Evolutionary conservation across 192 early-diverging fungal species (phyloP).

Genomic region (Gamsiella multidivaricata): DNA sequence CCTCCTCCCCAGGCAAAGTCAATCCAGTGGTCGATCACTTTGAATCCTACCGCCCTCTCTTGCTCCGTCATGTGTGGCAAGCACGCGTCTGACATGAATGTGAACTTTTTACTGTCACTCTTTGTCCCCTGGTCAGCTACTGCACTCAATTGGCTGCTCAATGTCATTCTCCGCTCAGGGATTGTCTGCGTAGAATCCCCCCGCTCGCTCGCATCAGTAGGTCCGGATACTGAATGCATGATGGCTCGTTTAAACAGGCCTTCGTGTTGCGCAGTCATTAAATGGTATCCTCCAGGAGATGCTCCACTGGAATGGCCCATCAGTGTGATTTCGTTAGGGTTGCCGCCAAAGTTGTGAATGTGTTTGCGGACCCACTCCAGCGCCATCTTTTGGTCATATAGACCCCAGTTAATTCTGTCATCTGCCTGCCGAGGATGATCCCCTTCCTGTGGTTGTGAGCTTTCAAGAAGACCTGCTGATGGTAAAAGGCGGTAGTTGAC

Average conservation of each 20-base stretch:
- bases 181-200: neutral
- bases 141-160: neutral
- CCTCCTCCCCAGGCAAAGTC: slow-evolving; percentile 41
- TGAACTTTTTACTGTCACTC: neutral
- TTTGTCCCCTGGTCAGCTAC: neutral
- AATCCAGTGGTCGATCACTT: slow-evolving; percentile 32
- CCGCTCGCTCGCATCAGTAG: neutral
- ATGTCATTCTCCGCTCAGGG: neutral
- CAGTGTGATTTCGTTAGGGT: slow-evolving; percentile 41
- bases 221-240: slow-evolving; percentile 31
- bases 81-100: slow-evolving; percentile 48
- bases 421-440: too few species aligned
- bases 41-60: slow-evolving; percentile 24
- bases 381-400: slow-evolving; percentile 42
- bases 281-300: slow-evolving; percentile 36
- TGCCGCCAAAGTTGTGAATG: slow-evolving; percentile 46
- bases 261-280: slow-evolving; percentile 16
- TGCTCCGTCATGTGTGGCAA: slow-evolving; percentile 22
- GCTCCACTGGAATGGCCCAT: slow-evolving; percentile 49
- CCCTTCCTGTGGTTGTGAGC: neutral
- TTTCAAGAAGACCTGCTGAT: slow-evolving; percentile 13
- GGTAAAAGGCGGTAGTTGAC: slow-evolving; percentile 61
- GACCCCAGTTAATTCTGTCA: slow-evolving; percentile 16
- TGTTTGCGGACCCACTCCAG: slow-evolving; percentile 40
- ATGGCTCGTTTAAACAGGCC: slow-evolving; percentile 37